Evolutionary conservation across 352 stramenopile species (phyloP).

Genomic region (Phytopythium mirpurense): DNA sequence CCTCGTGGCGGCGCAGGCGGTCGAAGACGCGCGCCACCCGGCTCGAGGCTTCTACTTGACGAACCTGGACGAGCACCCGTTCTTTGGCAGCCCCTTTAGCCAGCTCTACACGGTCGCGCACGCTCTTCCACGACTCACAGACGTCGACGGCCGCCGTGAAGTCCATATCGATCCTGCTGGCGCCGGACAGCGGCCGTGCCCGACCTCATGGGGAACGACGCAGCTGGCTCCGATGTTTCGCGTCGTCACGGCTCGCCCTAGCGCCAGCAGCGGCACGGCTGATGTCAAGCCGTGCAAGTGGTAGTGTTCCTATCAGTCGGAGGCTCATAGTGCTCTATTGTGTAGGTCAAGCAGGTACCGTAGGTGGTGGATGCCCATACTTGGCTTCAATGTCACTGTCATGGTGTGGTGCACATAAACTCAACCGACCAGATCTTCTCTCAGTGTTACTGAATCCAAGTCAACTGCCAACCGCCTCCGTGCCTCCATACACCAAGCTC

Average conservation of each 20-base stretch:
- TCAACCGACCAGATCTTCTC: background rate
- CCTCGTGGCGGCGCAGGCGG: background rate
- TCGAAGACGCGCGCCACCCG: background rate
- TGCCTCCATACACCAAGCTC: background rate
- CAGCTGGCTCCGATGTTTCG: background rate
- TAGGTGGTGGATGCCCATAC: no score
- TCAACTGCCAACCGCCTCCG: background rate
- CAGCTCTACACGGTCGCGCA: background rate
- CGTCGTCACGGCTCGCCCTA: background rate
- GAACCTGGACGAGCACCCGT: background rate
- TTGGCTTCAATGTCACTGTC: no score
- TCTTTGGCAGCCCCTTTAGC: background rate
- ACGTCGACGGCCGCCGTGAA: background rate
- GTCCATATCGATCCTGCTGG: background rate
- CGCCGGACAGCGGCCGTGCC: background rate
- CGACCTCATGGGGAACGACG: conserved; percentile 1
- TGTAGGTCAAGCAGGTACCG: no score
- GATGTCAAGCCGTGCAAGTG: background rate
- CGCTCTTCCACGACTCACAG: background rate
- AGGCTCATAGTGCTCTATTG: no score
- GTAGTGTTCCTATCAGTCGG: no score
- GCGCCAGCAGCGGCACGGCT: no score
- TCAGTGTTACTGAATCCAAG: background rate
- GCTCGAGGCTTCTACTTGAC: conserved; percentile 1
- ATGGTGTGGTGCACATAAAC: background rate